Base-by-base conservation (phyloP, 192 early-diverging fungal species). In the Podila verticillata region DNA sequence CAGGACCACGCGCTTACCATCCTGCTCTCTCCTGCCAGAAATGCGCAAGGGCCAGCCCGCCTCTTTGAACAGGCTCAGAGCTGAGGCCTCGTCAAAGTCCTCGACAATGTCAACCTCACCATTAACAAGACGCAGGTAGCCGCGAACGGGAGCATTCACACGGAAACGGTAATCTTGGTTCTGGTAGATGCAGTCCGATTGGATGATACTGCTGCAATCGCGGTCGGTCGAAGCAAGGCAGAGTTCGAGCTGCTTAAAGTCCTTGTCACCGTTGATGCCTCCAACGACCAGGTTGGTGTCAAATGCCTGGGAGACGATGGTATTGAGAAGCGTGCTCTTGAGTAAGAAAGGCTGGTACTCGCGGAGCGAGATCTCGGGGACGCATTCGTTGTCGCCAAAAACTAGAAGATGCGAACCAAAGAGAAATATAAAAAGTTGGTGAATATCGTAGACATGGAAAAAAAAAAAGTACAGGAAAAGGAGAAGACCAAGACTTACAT, bases 101-200 rank as follows among this genome's bases (percentile, higher is more conserved):
- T n/a, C 22, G 0, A 68, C 66, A 28, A 68, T 68, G 1, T 24
- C 56, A 24, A 68, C 34, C 9, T 57, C 20, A n/a, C 13, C 24
- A 0, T 30, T 36, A 20, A 58, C 34, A 31, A 68, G 26, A 4
- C 56, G 5, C 35, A 68, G 66, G 36, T 68, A 68, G 28, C 66
- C 66, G 2, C 26, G 7, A 7, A 59, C 17, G 7, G 66, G 66
- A 22, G 22, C 29, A 0, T 48, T 30, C 1, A 48, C 31, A 19
- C 67, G 67, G 59, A 69, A 48, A 20, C 67, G 67, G 29, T 69
- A 69, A 44, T 69, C 67, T 0, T 48, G 58, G 44, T 69, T 61
- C 26, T 69, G 22, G 67, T 31, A 60, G 58, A 69, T 61, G 67
- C 67, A 69, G 29, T 69, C 20, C 10, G 67, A 30, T 5, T 44